A percentile compares a stretch with the other conserved stretches of the same genome.
phyloP scores from a whole-genome alignment of 1,284 basidiomycete species.

The Tremellales sp. region DNA sequence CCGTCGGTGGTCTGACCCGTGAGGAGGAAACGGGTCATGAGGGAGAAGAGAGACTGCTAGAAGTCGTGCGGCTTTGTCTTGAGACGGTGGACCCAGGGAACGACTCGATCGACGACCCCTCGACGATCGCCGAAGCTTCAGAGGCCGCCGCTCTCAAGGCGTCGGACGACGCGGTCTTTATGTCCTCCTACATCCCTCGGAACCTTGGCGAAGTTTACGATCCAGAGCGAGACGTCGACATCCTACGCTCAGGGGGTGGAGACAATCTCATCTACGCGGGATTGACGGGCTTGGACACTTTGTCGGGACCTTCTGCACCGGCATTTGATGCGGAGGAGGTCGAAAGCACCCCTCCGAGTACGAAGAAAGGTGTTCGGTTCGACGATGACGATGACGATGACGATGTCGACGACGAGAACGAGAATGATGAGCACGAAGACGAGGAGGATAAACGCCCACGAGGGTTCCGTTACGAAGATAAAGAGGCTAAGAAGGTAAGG shows the following conservation, averaged over 20 bases:
- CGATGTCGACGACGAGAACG: too few species aligned
- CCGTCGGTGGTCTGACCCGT: conserved; percentile 24
- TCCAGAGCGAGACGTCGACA: conserved; percentile 81
- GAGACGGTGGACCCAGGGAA: conserved; percentile 38
- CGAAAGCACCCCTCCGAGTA: conserved; percentile 9
- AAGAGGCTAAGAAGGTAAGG: conserved; percentile 80
- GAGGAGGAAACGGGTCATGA: conserved; percentile 41
- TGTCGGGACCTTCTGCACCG: conserved; percentile 4
- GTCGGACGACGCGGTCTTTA: conserved; percentile 76
- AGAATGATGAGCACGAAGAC: conserved; percentile 43
- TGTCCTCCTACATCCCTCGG: conserved; percentile 87
- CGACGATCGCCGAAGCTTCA: conserved; percentile 3
- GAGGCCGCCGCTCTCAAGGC: conserved; percentile 8
- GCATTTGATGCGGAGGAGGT: conserved; percentile 5
- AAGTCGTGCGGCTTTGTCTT: conserved; percentile 56
- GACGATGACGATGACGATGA: conserved; percentile 44
- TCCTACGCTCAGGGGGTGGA: conserved; percentile 65
- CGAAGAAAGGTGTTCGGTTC: conserved; percentile 10
- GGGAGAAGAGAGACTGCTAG: conserved; percentile 37
- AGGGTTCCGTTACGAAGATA: conserved; percentile 86
- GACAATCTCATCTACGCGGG: conserved; percentile 76
- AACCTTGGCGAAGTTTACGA: conserved; percentile 86
- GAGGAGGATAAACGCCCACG: conserved; percentile 60
- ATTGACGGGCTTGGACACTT: conserved; percentile 66
- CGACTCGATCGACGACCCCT: conserved; percentile 30